phyloP scores from a whole-genome alignment of 805 yeast species.

The Candida hungchunana region DNA sequence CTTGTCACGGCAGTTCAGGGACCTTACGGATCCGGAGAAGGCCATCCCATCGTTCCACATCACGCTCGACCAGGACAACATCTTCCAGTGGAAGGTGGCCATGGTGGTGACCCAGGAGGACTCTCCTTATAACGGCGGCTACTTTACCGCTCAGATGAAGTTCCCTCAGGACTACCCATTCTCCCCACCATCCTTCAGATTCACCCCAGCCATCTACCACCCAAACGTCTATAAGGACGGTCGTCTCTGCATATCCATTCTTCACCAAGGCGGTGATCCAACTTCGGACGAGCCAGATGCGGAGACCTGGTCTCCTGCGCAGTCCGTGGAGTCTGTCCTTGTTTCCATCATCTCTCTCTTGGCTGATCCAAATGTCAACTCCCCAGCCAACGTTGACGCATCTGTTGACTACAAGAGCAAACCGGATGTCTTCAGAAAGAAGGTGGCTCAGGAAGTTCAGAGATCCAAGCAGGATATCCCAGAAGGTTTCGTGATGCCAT shows the following conservation, averaged over 20 bases:
- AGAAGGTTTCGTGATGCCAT: constrained; percentile 78
- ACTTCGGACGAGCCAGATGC: constrained; percentile 88
- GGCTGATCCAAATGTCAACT: constrained; percentile 88
- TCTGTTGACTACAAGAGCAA: constrained; percentile 85
- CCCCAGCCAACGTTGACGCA: constrained; percentile 97
- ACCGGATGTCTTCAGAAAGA: constrained; percentile 68
- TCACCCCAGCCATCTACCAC: constrained; percentile 90
- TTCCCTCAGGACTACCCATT: constrained; percentile 91
- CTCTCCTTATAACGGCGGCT: constrained; percentile 91
- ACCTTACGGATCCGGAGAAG: constrained; percentile 87
- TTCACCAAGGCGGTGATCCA: constrained; percentile 89
- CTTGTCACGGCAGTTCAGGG: constrained; percentile 88
- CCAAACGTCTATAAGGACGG: constrained; percentile 96
- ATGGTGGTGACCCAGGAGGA: constrained; percentile 89
- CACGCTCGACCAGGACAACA: constrained; percentile 58
- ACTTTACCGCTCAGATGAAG: constrained; percentile 88
- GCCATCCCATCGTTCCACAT: constrained; percentile 71
- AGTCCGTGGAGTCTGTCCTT: constrained; percentile 86
- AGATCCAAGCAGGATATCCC: constrained; percentile 84
- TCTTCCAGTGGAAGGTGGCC: constrained; percentile 76
- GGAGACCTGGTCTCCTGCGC: constrained; percentile 93
- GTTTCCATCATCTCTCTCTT: constrained; percentile 85
- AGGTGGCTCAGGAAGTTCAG: constrained; percentile 78
- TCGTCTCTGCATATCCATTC: constrained; percentile 83
- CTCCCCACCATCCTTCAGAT: constrained; percentile 87